Conservation (phyloP, 129 eudicot species). For the Pseudognaphalium luteoalbum region DNA sequence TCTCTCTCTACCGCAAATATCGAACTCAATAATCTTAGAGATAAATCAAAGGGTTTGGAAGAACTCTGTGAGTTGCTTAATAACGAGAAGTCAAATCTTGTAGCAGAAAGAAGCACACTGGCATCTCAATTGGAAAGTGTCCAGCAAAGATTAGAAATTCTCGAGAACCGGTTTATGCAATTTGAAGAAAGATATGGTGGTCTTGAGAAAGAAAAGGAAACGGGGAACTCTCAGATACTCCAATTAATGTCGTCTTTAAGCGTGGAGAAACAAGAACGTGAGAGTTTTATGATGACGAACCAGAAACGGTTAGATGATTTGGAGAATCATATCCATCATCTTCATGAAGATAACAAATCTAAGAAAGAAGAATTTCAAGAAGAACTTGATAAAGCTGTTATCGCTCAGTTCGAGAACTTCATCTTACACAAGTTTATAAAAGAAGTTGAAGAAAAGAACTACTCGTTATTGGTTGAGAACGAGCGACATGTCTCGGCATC, state of each 20-base stretch:
- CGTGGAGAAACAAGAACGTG: slow-evolving; percentile 73
- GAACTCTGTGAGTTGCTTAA: slow-evolving; percentile 65
- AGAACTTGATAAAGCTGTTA: slow-evolving; percentile 80
- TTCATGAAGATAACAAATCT: slow-evolving; percentile 63
- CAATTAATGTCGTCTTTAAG: slow-evolving; percentile 51
- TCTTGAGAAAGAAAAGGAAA: slow-evolving; percentile 62
- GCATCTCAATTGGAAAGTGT: slow-evolving; percentile 67
- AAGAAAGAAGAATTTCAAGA: slow-evolving; percentile 76
- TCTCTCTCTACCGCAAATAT: slow-evolving; percentile 55
- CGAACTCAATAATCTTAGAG: slow-evolving; percentile 72
- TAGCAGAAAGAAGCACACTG: slow-evolving; percentile 56
- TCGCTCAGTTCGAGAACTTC: slow-evolving; percentile 86
- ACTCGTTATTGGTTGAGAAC: slow-evolving; percentile 52
- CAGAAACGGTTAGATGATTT: slow-evolving; percentile 52
- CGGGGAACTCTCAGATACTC: slow-evolving; percentile 47
- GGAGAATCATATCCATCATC: slow-evolving; percentile 53
- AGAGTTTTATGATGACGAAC: slow-evolving; percentile 39
- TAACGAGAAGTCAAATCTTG: slow-evolving; percentile 64
- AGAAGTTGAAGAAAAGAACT: slow-evolving; percentile 88
- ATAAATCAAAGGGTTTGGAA: slow-evolving; percentile 77
- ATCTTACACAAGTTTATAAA: slow-evolving; percentile 78
- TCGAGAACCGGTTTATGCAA: slow-evolving; percentile 60
- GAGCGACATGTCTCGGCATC: slow-evolving; percentile 77
- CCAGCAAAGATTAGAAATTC: slow-evolving; percentile 51
- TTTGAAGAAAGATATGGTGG: slow-evolving; percentile 59